A percentile compares a stretch with the other conserved stretches of the same genome.
Evolutionary conservation across 1,284 basidiomycete species (phyloP).

Genomic region (Heterobasidion irregulare): DNA sequence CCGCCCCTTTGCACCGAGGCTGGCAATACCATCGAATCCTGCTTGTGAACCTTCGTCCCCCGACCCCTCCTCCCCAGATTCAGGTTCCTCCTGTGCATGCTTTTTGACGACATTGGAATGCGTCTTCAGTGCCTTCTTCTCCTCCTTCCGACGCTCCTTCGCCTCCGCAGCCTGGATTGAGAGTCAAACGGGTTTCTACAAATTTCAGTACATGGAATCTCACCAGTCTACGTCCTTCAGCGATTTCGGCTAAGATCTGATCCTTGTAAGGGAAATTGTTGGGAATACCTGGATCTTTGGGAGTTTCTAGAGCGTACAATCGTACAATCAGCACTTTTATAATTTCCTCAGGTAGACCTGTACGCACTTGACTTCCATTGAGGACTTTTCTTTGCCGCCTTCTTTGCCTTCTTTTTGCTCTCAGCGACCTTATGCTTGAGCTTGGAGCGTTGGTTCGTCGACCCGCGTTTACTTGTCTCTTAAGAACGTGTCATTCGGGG

Average conservation of each 20-base stretch:
- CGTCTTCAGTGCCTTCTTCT: slow-evolving; percentile 40
- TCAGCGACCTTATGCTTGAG: slow-evolving; percentile 78
- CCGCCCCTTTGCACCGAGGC: slow-evolving; percentile 30
- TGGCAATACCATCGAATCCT: slow-evolving; percentile 32
- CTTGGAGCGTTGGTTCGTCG: slow-evolving; percentile 69
- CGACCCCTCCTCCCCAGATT: slow-evolving; percentile 18
- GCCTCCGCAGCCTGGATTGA: slow-evolving; percentile 52
- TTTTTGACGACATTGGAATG: slow-evolving; percentile 15
- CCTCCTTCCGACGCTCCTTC: slow-evolving; percentile 55
- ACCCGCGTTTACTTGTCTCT: slow-evolving; percentile 83
- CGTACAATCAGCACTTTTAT: neutral
- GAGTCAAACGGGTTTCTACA: neutral
- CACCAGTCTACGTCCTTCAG: slow-evolving; percentile 70
- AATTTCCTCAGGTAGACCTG: neutral
- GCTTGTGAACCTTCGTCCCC: neutral
- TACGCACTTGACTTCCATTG: slow-evolving; percentile 89
- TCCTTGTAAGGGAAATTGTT: slow-evolving; percentile 97
- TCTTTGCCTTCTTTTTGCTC: slow-evolving; percentile 70
- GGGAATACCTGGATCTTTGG: slow-evolving; percentile 94
- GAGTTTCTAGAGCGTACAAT: slow-evolving; percentile 40
- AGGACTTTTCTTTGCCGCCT: slow-evolving; percentile 75
- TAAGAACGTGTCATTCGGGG: neutral
- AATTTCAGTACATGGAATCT: slow-evolving; percentile 11
- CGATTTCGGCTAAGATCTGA: slow-evolving; percentile 87
- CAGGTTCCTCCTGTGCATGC: slow-evolving; percentile 23